Evolutionary conservation across 208 protist genomes (phyloP), one percentile per base, ranked within the genome.

Genomic region (Vickermania ingenoplastis): DNA sequence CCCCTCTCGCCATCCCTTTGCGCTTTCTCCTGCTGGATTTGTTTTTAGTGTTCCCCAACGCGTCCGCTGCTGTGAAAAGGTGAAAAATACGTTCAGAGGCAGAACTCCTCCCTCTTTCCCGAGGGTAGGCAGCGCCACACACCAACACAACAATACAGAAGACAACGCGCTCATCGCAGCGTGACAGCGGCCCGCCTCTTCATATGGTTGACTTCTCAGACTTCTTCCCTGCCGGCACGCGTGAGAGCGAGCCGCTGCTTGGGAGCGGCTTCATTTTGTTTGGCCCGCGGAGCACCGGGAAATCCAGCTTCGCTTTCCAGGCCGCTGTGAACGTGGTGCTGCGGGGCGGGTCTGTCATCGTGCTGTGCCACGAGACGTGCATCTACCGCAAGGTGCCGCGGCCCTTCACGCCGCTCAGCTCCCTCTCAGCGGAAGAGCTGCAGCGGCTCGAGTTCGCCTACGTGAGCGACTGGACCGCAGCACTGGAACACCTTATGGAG

Each of bases 281-380:
- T 24, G 82, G 82, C 1, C 54, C 73, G 17, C 75, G 78, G 14
- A 45, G 51, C 14, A 65, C 64, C 24, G 82, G 82, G 2, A 89
- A 86, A 65, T 77, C 75, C 22, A 85, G 77, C 13, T 73, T 89
- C 31, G 78, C 82, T 17, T 85, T 89, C 31, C 82, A 89, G 63
- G 78, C 78, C 13, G 78, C 65, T 4, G 64, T 89, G 24, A 83
- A 77, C 57, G 67, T 67, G 11, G 73, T 76, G 14, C 56, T 66
- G 29, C 26, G 62, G 17, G 67, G 66, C 1, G 59, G 36, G 1
- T 55, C 51, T 14, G 78, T 81, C 3, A 21, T 83, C 7, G 70
- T 89, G 14, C 57, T 85, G 14, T 89, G 78, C 57, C 67, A 65
- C 14, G 78, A 89, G 57, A 49, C 71, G 5, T 30, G 58, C 11